A percentile compares a stretch with the other conserved stretches of the same genome.
These are phyloP conservation scores for Colletotrichum australisinense DNA, from an alignment of 2,329 filamentous ascomycete species.

Conservation along the genomic window DNA sequence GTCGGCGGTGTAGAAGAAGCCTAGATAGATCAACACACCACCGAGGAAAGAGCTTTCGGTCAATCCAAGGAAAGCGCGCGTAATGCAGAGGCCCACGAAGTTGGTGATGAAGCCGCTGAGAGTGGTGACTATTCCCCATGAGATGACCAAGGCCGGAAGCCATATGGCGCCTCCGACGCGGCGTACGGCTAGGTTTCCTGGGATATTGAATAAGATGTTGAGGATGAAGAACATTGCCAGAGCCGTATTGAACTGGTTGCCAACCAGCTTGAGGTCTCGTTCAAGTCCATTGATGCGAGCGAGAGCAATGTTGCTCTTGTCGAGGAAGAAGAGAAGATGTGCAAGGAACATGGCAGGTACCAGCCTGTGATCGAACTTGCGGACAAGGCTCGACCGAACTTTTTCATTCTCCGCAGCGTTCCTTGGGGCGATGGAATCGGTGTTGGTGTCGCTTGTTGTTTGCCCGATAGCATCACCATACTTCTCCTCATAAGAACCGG, in stretches of 20 bases:
- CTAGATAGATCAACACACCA: conserved; percentile 40
- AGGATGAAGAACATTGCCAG: conserved; percentile 40
- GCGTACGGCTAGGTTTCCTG: conserved; percentile 39
- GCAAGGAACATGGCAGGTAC: conserved; percentile 32
- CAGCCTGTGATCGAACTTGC: conserved; percentile 33
- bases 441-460: background rate
- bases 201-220: conserved; percentile 41
- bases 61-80: conserved; percentile 39
- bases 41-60: conserved; percentile 40
- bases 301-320: conserved; percentile 36
- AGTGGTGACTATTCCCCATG: conserved; percentile 39
- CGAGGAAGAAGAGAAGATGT: conserved; percentile 35
- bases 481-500: background rate
- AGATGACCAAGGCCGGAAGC: conserved; percentile 36
- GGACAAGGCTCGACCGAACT: conserved; percentile 4
- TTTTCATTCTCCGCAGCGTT: background rate
- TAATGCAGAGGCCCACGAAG: conserved; percentile 38
- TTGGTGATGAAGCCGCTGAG: conserved; percentile 39
- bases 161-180: conserved; percentile 38
- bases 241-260: conserved; percentile 37
- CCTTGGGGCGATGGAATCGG: background rate
- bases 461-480: background rate
- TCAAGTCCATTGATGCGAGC: conserved; percentile 37
- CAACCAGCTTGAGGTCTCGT: conserved; percentile 14
- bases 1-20: conserved; percentile 40